Percentiles rank a stretch among this genome's conserved stretches.
phyloP scores from a whole-genome alignment of 2,329 filamentous ascomycete species.

The Trichoderma koningiopsis region DNA sequence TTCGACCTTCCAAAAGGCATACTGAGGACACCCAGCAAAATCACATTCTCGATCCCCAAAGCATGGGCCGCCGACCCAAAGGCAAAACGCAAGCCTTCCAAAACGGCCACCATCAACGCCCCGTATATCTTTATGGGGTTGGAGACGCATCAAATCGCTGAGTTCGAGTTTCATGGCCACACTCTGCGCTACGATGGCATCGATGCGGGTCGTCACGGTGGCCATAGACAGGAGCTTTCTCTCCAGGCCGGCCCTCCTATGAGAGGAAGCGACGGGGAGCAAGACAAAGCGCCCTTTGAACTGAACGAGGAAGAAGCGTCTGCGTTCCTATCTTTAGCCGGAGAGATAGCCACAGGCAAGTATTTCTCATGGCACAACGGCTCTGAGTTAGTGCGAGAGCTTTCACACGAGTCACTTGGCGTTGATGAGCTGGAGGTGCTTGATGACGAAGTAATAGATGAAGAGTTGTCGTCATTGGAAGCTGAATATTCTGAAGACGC shows the following conservation, averaged over 20 bases:
- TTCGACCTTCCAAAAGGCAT: slow-evolving; percentile 49
- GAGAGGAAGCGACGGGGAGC: neutral
- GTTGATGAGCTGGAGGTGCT: neutral
- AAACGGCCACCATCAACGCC: slow-evolving; percentile 28
- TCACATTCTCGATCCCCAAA: slow-evolving; percentile 37
- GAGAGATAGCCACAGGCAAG: slow-evolving; percentile 36
- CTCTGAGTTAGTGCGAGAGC: slow-evolving; percentile 33
- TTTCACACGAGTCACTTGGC: neutral
- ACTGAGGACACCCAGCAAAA: slow-evolving; percentile 43
- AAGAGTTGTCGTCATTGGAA: neutral
- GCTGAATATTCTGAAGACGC: neutral
- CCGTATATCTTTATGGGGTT: slow-evolving; percentile 51
- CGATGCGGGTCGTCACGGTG: slow-evolving; percentile 54
- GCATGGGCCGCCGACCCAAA: slow-evolving; percentile 27
- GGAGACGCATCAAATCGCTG: slow-evolving; percentile 53
- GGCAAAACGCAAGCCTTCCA: neutral
- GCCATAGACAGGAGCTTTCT: slow-evolving; percentile 53
- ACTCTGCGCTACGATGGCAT: slow-evolving; percentile 55
- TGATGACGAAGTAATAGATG: neutral
- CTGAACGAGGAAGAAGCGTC: slow-evolving; percentile 9
- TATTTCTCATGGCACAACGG: slow-evolving; percentile 43
- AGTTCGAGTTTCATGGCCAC: slow-evolving; percentile 47
- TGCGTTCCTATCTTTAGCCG: slow-evolving; percentile 35
- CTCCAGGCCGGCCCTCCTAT: slow-evolving; percentile 37
- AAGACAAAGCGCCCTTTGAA: neutral